Evolutionary conservation across 2,329 filamentous ascomycete genomes (phyloP).

Genomic region (Paramyrothecium sp.): DNA sequence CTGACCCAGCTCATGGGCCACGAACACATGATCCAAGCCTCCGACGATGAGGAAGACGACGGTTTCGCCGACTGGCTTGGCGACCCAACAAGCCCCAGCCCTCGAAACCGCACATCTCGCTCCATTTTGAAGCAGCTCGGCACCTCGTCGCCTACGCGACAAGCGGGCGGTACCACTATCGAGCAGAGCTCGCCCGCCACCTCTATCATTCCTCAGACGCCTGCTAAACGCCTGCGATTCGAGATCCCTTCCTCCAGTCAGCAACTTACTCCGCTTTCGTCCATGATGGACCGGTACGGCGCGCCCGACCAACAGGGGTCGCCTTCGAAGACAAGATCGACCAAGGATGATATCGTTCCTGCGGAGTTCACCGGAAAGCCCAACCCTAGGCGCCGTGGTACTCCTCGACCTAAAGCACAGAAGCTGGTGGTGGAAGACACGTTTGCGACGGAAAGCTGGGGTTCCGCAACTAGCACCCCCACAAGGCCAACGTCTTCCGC

Average conservation of each 20-base stretch:
- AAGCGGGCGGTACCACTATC: not conserved
- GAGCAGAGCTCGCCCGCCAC: constrained; percentile 20
- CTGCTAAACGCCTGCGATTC: constrained; percentile 26
- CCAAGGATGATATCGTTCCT: constrained; percentile 18
- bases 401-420: constrained; percentile 9
- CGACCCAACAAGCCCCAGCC: constrained; percentile 24
- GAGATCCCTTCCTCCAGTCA: constrained; percentile 44
- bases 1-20: constrained; percentile 36
- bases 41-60: constrained; percentile 34
- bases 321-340: constrained; percentile 34
- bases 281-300: constrained; percentile 38
- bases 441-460: constrained; percentile 35
- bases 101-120: constrained; percentile 13
- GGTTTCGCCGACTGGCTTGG: constrained; percentile 32
- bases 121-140: constrained; percentile 12
- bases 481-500: constrained; percentile 7
- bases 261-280: constrained; percentile 36
- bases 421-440: constrained; percentile 45
- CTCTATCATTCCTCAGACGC: constrained; percentile 42
- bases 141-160: not conserved
- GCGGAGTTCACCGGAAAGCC: constrained; percentile 17
- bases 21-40: constrained; percentile 31
- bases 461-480: constrained; percentile 19
- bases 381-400: constrained; percentile 12
- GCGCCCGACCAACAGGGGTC: constrained; percentile 29